Conservation (phyloP, 495 filamentous ascomycete genomes). For the Neurospora sp. region DNA sequence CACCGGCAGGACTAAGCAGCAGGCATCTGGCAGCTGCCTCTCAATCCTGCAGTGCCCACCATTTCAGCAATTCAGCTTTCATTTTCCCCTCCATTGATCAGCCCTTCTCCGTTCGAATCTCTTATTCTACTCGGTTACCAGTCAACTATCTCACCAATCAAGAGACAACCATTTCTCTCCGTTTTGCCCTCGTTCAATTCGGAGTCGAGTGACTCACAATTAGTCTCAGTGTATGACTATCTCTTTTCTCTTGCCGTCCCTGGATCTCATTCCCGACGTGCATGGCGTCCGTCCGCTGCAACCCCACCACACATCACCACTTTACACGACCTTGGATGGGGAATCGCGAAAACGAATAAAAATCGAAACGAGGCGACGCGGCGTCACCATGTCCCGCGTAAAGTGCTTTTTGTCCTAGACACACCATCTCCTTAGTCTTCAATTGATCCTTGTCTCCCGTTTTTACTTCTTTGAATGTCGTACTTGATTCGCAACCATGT, state of each 20-base stretch:
- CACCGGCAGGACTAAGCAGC: neutral
- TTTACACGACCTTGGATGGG: neutral
- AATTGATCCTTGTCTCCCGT: neutral
- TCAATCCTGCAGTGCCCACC: neutral
- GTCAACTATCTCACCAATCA: slow-evolving; percentile 6
- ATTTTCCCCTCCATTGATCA: neutral
- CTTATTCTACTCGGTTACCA: neutral
- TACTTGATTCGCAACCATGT: neutral
- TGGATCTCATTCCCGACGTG: neutral
- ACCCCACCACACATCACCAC: neutral
- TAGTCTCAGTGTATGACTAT: slow-evolving; percentile 3
- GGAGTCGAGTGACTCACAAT: slow-evolving; percentile 19
- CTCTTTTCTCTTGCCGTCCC: neutral
- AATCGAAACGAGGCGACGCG: neutral
- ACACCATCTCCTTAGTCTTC: neutral
- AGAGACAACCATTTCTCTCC: slow-evolving; percentile 2
- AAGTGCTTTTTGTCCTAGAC: neutral
- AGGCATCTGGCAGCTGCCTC: neutral
- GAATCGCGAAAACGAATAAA: neutral
- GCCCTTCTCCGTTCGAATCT: neutral
- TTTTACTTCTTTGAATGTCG: neutral
- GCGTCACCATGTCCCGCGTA: slow-evolving; percentile 2
- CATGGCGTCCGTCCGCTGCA: neutral
- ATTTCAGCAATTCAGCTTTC: neutral
- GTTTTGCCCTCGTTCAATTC: neutral